Conservation (phyloP, 495 filamentous ascomycete species). For the Beverwykella pulmonaria region DNA sequence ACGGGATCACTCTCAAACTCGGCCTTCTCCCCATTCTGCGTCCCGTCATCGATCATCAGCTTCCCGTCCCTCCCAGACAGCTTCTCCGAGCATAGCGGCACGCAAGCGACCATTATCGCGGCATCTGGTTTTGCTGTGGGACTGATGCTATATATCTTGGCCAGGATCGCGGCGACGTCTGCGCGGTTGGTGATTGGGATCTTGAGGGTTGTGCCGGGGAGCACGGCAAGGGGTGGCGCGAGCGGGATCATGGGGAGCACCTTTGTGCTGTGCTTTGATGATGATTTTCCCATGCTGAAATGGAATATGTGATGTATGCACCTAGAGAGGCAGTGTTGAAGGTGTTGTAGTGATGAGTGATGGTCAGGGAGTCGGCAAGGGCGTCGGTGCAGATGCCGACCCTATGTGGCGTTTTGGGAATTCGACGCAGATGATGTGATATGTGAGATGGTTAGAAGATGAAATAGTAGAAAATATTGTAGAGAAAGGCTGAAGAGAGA, state of each 20-base stretch:
- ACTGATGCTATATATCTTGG: constrained; percentile 69
- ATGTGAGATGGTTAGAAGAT: not conserved
- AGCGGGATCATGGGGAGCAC: constrained; percentile 76
- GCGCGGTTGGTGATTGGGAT: constrained; percentile 76
- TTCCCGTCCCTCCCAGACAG: constrained; percentile 70
- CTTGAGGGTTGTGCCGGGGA: constrained; percentile 77
- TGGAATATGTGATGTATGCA: not conserved
- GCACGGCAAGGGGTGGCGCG: constrained; percentile 70
- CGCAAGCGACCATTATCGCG: constrained; percentile 74
- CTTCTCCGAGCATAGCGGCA: constrained; percentile 70
- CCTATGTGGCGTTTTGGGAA: not conserved
- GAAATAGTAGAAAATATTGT: too few species aligned
- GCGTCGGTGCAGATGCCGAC: not conserved
- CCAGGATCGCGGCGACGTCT: constrained; percentile 80
- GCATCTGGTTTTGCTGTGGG: constrained; percentile 65
- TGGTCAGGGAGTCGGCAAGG: not conserved
- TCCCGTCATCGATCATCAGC: constrained; percentile 62
- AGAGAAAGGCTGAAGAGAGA: too few species aligned
- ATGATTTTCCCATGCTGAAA: constrained; percentile 31
- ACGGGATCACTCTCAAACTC: constrained; percentile 58
- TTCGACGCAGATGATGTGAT: not conserved
- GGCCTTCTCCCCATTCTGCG: constrained; percentile 45
- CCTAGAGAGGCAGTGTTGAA: not conserved
- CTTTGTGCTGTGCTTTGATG: constrained; percentile 40
- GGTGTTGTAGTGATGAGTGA: not conserved